A percentile compares a stretch with the other conserved stretches of the same genome.
phyloP scores from a whole-genome alignment of 352 stramenopile genomes.

The Phytophthora ramorum region DNA sequence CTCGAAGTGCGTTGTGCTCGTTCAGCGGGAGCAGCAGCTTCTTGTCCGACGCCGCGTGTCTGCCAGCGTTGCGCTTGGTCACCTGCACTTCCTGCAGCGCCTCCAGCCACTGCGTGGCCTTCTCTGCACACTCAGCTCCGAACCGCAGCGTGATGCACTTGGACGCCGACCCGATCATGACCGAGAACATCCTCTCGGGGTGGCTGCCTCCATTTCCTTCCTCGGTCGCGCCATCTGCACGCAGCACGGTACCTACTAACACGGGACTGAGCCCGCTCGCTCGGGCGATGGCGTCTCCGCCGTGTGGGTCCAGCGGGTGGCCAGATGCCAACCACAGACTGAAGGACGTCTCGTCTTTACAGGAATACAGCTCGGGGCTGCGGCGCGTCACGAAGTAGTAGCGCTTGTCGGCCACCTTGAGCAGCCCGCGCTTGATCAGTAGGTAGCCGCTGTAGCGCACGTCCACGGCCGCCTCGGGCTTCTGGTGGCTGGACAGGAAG shows the following conservation, averaged over 20 bases:
- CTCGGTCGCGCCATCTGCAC: slow-evolving; percentile 43
- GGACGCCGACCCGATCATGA: slow-evolving; percentile 47
- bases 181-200: slow-evolving; percentile 51
- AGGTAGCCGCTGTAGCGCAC: slow-evolving; percentile 57
- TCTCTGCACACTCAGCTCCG: slow-evolving; percentile 46
- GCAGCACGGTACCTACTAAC: slow-evolving; percentile 60
- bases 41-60: slow-evolving; percentile 25
- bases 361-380: slow-evolving; percentile 58
- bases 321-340: slow-evolving; percentile 62
- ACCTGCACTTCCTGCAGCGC: slow-evolving; percentile 70
- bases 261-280: slow-evolving; percentile 41
- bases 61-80: slow-evolving; percentile 26
- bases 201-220: slow-evolving; percentile 35
- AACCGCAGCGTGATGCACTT: slow-evolving; percentile 62
- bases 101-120: slow-evolving; percentile 57
- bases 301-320: slow-evolving; percentile 41
- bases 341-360: slow-evolving; percentile 74
- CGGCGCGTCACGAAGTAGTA: slow-evolving; percentile 65
- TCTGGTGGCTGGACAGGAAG: slow-evolving; percentile 22
- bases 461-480: slow-evolving; percentile 38
- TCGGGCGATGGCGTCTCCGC: slow-evolving; percentile 27
- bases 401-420: slow-evolving; percentile 70
- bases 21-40: slow-evolving; percentile 36
- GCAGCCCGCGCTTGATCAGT: slow-evolving; percentile 51
- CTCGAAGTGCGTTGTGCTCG: slow-evolving; percentile 36